Conservation (phyloP, 495 filamentous ascomycete genomes). For the Neurospora tetrasperma region DNA sequence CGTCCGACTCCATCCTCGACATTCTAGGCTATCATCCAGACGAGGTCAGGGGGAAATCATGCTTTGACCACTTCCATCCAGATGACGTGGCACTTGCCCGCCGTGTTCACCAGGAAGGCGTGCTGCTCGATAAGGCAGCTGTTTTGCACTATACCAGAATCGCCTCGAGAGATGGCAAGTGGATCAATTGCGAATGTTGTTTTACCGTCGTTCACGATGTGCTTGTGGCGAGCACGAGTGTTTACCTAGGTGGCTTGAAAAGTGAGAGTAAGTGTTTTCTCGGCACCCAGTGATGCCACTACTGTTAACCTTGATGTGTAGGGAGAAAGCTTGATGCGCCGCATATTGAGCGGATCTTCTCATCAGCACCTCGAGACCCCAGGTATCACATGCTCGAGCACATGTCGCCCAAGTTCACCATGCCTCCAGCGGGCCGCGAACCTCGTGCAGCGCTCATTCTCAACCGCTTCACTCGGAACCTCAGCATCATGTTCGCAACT, state of each 20-base stretch:
- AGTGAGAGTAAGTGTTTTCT: constrained; percentile 58
- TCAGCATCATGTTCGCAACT: constrained; percentile 82
- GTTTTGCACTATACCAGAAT: constrained; percentile 72
- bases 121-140: constrained; percentile 75
- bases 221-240: constrained; percentile 72
- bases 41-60: constrained; percentile 66
- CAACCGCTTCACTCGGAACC: constrained; percentile 74
- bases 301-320: constrained; percentile 23
- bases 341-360: constrained; percentile 66
- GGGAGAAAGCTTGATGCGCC: constrained; percentile 74
- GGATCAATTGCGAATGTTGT: constrained; percentile 79
- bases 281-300: background rate
- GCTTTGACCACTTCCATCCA: constrained; percentile 80
- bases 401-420: constrained; percentile 70
- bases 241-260: constrained; percentile 58
- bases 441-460: constrained; percentile 78
- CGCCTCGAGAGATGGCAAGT: constrained; percentile 55
- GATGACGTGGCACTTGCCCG: constrained; percentile 70
- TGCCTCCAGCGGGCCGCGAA: constrained; percentile 57
- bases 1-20: constrained; percentile 71
- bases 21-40: constrained; percentile 71
- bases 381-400: constrained; percentile 87
- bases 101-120: constrained; percentile 59
- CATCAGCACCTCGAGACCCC: constrained; percentile 72
- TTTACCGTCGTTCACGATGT: constrained; percentile 86